Conservation (phyloP, 768 basidiomycete genomes). For the Leucogyrophana mollusca region DNA sequence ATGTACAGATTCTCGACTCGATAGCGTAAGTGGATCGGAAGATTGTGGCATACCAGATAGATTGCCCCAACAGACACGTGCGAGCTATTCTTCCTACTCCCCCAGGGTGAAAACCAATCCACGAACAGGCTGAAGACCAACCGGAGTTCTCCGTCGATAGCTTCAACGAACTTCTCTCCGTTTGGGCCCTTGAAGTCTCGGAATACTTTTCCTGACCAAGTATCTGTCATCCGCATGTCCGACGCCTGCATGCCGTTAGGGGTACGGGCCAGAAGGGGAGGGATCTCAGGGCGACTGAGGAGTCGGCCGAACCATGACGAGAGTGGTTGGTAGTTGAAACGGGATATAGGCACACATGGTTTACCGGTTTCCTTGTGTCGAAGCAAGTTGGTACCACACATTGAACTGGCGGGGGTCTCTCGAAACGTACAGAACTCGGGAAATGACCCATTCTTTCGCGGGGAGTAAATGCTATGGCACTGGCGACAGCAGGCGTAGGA, state of each 20-base stretch:
- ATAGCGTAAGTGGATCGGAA: conserved; percentile 29
- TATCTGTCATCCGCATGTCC: conserved; percentile 11
- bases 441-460: conserved; percentile 1
- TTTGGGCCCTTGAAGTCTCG: conserved; percentile 14
- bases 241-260: not conserved
- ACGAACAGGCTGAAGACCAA: conserved; percentile 27
- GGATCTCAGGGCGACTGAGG: conserved; percentile 21
- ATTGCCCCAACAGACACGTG: conserved; percentile 30
- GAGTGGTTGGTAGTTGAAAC: conserved; percentile 25
- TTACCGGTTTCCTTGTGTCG: not conserved
- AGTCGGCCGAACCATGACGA: conserved; percentile 25
- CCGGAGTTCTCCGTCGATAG: conserved; percentile 1
- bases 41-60: conserved; percentile 31
- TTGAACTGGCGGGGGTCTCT: conserved; percentile 8
- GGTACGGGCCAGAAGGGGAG: not conserved
- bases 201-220: conserved; percentile 25
- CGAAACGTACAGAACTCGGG: conserved; percentile 20
- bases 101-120: conserved; percentile 35
- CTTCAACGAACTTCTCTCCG: conserved; percentile 17
- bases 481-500: conserved; percentile 24
- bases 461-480: conserved; percentile 24
- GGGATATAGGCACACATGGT: conserved; percentile 2
- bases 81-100: conserved; percentile 20
- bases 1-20: conserved; percentile 34
- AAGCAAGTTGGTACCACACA: conserved; percentile 6